Conservation (phyloP, 495 filamentous ascomycete species). For the Choiromyces venosus region DNA sequence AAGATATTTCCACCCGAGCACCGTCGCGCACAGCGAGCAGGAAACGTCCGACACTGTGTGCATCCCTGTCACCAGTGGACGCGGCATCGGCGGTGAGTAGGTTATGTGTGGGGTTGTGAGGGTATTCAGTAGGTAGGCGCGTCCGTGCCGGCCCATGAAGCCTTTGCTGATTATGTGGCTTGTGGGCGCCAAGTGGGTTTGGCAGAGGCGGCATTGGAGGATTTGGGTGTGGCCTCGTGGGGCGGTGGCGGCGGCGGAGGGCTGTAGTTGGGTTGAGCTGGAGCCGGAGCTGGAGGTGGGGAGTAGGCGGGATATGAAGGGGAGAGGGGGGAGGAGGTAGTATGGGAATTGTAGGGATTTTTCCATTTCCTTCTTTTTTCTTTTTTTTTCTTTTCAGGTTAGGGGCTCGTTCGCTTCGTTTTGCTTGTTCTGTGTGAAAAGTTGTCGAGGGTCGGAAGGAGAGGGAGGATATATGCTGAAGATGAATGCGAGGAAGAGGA, state of each 20-base stretch:
- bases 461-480: not conserved
- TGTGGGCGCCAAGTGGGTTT: constrained; percentile 66
- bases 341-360: constrained; percentile 22
- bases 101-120: constrained; percentile 40
- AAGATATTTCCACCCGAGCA: constrained; percentile 92
- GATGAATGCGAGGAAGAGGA: not conserved
- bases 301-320: constrained; percentile 15
- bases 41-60: constrained; percentile 54
- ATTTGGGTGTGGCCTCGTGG: constrained; percentile 45
- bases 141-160: constrained; percentile 80
- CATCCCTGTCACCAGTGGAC: constrained; percentile 53
- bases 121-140: constrained; percentile 75
- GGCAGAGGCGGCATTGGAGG: constrained; percentile 69
- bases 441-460: not conserved
- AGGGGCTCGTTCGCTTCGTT: not conserved
- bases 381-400: not conserved
- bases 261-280: no score
- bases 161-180: constrained; percentile 85
- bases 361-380: not conserved
- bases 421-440: not conserved
- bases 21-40: constrained; percentile 59
- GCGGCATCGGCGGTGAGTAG: constrained; percentile 42
- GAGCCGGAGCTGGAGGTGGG: not conserved
- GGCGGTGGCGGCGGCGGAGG: not conserved
- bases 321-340: constrained; percentile 28